These are phyloP conservation scores for Cytidiella melzeri DNA, from an alignment of 768 basidiomycete species.

Conservation along the genomic window DNA sequence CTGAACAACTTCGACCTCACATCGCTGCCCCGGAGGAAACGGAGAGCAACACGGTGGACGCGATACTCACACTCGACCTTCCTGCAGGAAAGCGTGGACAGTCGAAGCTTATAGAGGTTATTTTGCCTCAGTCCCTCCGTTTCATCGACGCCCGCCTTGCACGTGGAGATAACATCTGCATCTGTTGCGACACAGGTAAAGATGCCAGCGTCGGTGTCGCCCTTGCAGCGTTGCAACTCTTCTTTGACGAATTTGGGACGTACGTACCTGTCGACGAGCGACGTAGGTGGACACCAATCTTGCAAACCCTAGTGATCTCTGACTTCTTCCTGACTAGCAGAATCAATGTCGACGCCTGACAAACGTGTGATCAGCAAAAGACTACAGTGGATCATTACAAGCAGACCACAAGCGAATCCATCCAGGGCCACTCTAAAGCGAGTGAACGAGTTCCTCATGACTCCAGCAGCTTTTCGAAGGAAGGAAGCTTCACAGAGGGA, in stretches of 20 bases:
- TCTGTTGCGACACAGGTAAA: constrained; percentile 51
- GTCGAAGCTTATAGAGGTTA: constrained; percentile 28
- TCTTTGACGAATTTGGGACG: constrained; percentile 51
- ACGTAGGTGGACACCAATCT: background rate
- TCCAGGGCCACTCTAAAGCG: constrained; percentile 74
- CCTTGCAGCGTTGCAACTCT: constrained; percentile 48
- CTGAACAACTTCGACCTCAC: no score
- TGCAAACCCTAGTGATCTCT: no score
- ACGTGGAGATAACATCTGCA: constrained; percentile 33
- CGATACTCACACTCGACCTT: no score
- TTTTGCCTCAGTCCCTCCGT: constrained; percentile 42
- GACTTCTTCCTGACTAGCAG: no score
- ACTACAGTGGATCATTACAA: constrained; percentile 82
- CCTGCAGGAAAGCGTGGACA: constrained; percentile 22
- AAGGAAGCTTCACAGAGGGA: no score
- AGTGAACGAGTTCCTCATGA: constrained; percentile 69
- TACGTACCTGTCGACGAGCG: constrained; percentile 2
- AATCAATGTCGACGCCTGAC: constrained; percentile 15
- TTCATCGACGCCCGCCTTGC: constrained; percentile 41
- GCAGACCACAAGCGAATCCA: constrained; percentile 73
- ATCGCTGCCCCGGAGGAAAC: background rate
- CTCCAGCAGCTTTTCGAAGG: constrained; percentile 22
- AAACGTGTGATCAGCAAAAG: constrained; percentile 67
- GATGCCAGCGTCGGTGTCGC: constrained; percentile 62
- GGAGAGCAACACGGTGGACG: background rate